Evolutionary conservation across 2,329 filamentous ascomycete species (phyloP), one percentile per base, ranked within the genome.

Genomic region (Nemania abortiva): DNA sequence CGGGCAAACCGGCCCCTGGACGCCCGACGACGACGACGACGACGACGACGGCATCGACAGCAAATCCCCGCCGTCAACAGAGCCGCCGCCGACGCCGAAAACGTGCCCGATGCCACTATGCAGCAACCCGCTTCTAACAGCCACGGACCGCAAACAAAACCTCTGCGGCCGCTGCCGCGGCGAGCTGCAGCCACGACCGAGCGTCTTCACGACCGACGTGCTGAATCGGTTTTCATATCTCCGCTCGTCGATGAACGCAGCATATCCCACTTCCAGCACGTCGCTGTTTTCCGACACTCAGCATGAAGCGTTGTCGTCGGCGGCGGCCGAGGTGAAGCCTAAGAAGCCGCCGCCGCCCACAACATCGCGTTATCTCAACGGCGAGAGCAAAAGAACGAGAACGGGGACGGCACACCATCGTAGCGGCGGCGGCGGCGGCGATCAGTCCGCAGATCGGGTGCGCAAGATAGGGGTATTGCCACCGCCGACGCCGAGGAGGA

Each of bases 51-150:
- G 18, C 18, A 7, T 34, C 31, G 1, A 22, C 6, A 9, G 13
- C n/a, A 55, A 27, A n/a, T 3, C 20, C 9, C 4, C 31, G 1
- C 31, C 60, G 1, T 27, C 59, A 3, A 29, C 24, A n/a, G 39
- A 24, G 27, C 49, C 39, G 47, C 53, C 42, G 22, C 53, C 42
- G 22, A n/a, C 15, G 6, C 10, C 24, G 9, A 42, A 37, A 20
- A 68, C 24, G 10, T 77, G 75, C 27, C 74, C 73, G 15, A 72
- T 74, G 72, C 72, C 71, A 1, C 54, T 70, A 1, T 76, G 74
- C 56, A 22, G 31, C 55, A 67, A 63, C 0, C 13, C 55, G 13
- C 70, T 76, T 0, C 10, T 20, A 5, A 71, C 68, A 2, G 20
- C 34, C 2, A 47, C 39, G 0, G 74, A 76, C 54, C 68, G 18